Base-by-base conservation (phyloP, 192 early-diverging fungal genomes). In the Gonapodya prolifera region DNA sequence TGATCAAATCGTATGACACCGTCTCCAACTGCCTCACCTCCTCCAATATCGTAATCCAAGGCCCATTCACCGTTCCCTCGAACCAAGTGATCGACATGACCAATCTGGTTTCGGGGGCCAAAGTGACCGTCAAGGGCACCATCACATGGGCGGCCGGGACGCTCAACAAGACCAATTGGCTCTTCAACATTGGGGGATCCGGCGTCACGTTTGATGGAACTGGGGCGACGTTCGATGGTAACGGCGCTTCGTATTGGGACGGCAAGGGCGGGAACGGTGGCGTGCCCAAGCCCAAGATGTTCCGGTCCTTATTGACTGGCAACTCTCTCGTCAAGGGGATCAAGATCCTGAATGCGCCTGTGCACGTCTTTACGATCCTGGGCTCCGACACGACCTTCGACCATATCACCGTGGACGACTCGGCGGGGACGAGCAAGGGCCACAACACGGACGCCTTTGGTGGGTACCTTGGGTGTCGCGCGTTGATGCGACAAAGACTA, bases 401-500 rank as follows among this genome's bases (percentile, higher is more conserved):
- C 29, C 30, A 77, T 70, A 75, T 85, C 30, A 85, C 71, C 36
- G 78, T 86, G 32, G 84, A 85, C 69, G 78, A 83, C 34, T 83
- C 83, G 80, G 82, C 79, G 74, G 77, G 76, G 23, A 16, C 23
- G 8, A 61, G 8, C 23, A 61, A 16, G 8, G 45, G 45, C 45
- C 79, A 86, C 78, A 86, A 86, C 31, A 86, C 85, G 0, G 85
- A 86, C 33, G 85, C 77, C 2, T 82, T 85, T 33, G 85, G 81
- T 74, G 70, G 83, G 45, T 16, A 23, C 8, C 45, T 61, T 8
- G 45, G 8, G 8, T 61, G 23, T 61, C 45, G 45, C 45, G 45
- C 23, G 8, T 61, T 23, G 45, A 23, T 61, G 8, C 45, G 8
- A 61, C 23, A 16, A 23, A 23, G 8, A 61, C 45, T 61, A 23